Evolutionary conservation across 352 stramenopile species (phyloP).

Genomic region (Salisapilia sapeloensis): DNA sequence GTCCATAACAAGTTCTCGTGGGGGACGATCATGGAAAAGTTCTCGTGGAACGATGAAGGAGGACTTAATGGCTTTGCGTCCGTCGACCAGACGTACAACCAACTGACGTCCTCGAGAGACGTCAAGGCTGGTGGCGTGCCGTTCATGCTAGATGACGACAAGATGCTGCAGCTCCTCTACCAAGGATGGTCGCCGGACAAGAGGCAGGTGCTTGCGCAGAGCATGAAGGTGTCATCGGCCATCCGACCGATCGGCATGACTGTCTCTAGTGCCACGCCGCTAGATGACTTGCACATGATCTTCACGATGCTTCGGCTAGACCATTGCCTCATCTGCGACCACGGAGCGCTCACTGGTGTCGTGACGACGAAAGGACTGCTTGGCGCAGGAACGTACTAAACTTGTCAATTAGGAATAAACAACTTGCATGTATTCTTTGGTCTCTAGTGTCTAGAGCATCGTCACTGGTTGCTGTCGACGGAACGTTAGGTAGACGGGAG

Average conservation of each 20-base stretch:
- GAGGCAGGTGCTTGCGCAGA: conserved; percentile 24
- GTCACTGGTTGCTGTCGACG: conserved; percentile 37
- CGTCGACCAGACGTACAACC: conserved; percentile 52
- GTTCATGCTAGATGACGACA: conserved; percentile 69
- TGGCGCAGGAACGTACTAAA: conserved; percentile 14
- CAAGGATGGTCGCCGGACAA: conserved; percentile 49
- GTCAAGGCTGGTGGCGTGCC: conserved; percentile 11
- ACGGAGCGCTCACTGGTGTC: conserved; percentile 64
- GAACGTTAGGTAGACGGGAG: conserved; percentile 76
- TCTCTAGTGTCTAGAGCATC: conserved; percentile 24
- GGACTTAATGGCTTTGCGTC: conserved; percentile 51
- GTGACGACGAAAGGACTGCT: conserved; percentile 69
- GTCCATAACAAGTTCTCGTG: conserved; percentile 20
- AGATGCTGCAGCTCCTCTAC: conserved; percentile 61
- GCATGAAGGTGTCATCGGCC: conserved; percentile 55
- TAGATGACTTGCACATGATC: conserved; percentile 82
- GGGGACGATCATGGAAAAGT: conserved; percentile 39
- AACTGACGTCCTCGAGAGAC: conserved; percentile 14
- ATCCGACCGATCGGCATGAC: conserved; percentile 71
- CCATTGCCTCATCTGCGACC: conserved; percentile 78
- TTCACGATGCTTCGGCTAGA: conserved; percentile 83
- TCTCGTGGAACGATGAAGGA: conserved; percentile 23
- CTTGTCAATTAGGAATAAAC: no score
- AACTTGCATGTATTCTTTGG: no score
- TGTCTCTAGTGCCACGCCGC: conserved; percentile 55